Base-by-base conservation (phyloP, 2,329 filamentous ascomycete genomes). In the Aspergillus felis region DNA sequence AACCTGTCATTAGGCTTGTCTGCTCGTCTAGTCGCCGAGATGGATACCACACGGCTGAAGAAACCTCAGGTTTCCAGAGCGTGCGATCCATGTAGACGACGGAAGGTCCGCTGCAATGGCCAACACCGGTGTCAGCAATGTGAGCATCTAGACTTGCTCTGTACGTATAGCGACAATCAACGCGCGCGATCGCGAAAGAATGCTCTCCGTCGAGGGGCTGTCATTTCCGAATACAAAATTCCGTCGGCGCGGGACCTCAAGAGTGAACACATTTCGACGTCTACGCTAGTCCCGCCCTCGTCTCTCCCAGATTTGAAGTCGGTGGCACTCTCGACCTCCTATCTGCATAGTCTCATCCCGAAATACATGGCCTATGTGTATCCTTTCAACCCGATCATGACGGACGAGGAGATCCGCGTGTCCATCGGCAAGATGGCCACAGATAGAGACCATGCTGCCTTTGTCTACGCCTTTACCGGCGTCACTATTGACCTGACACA, bases 91-190 rank as follows among this genome's bases (percentile, higher is more conserved):
- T 81, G 78, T 66, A 77, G 76, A 53, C 64, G 75, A 3, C 73
- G 78, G 17, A 80, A 80, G 59, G 77, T 80, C 17, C 74, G 74
- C 55, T 80, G 78, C 64, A 79, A 80, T 61, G 78, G 79, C 32
- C 68, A 76, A 55, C 67, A 74, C 27, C 68, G 73, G 47, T 82
- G 79, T 55, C 70, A 74, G 55, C 74, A 78, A 56, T 78, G 76
- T 63, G 66, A 61, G 22, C 75, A 78, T 63, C 71, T 80, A 49
- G 76, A 76, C 32, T 64, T 82, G n/a, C 67, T 63, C 29, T 82
- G 79, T 64, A 71, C 77, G 2, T 81, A 80, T 63, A 73, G 76
- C 4, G 67, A 61, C 20, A 63, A 59, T 24, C 59, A 55, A 1
- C 25, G 69, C 10, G 68, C 71, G 14, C 69, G 67, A 54, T 74